Conservation (phyloP, 2,329 filamentous ascomycete species). For the Alternaria sp. region DNA sequence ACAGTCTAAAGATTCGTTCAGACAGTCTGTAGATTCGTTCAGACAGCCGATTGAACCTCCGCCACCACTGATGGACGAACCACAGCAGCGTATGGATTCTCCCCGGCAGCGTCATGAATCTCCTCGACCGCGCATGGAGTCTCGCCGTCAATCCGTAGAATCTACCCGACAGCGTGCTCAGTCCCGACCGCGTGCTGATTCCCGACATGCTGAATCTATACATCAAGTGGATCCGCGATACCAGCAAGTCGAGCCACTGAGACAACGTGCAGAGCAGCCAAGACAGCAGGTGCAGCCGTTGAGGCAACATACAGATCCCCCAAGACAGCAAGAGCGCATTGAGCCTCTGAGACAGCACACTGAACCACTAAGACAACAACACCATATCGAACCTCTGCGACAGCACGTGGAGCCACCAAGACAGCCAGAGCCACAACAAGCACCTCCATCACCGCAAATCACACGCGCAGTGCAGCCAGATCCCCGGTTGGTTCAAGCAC, state of each 20-base stretch:
- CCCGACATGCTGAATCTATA: background rate
- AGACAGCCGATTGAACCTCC: conserved; percentile 6
- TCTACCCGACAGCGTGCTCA: conserved; percentile 3
- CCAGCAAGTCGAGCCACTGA: conserved; percentile 7
- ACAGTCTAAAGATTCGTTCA: conserved; percentile 1
- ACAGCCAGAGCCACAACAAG: conserved; percentile 9
- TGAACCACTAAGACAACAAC: conserved; percentile 8
- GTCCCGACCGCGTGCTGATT: background rate
- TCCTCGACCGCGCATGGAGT: conserved; percentile 1
- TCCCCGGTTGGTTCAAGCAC: conserved; percentile 46
- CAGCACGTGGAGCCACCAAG: conserved; percentile 10
- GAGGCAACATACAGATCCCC: conserved; percentile 10
- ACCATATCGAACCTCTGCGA: conserved; percentile 11
- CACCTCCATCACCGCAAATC: conserved; percentile 18
- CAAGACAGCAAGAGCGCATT: conserved; percentile 8
- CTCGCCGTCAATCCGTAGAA: conserved; percentile 5
- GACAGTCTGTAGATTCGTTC: conserved; percentile 1
- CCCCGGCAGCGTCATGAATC: background rate
- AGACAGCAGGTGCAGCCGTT: conserved; percentile 10
- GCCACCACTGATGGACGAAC: conserved; percentile 6
- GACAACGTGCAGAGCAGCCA: conserved; percentile 4
- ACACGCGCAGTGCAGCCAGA: conserved; percentile 43
- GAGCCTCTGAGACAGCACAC: background rate
- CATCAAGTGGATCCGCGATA: conserved; percentile 5
- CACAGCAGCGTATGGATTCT: conserved; percentile 1